Base-by-base conservation (phyloP, 2,329 filamentous ascomycete genomes). In the Colletotrichum orbiculare region DNA sequence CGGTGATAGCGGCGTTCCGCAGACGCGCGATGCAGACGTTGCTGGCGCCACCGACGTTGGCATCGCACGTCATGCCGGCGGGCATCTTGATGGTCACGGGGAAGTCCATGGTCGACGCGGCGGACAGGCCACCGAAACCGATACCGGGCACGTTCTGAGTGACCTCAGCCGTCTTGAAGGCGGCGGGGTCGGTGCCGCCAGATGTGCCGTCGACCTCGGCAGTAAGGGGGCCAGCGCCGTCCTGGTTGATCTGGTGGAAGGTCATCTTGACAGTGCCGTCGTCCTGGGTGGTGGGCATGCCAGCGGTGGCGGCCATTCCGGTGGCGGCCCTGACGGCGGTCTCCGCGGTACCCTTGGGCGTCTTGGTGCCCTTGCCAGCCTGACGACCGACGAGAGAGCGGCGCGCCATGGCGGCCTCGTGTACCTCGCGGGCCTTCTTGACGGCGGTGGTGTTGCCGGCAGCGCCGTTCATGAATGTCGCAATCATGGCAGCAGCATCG, bases 161-260 rank as follows among this genome's bases (percentile, higher is more conserved):
- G 66, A 90, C 85, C 54, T 83, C 71, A 13, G 88, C 88, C 2
- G 72, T 75, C 76, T 89, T 73, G 82, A 91, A 91, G 42, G 88
- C 88, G 45, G 76, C 71, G 17, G 83, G 73, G 70, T 90, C 85
- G 2, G 83, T 86, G 49, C 89, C 89, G 41, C 87, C 88, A 0
- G 87, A 90, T 33, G 87, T 89, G 48, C 80, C 76, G 71, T 91
- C 88, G 43, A 91, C 79, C 49, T 80, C 79, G 3, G 88, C 88
- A 33, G 78, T 83, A 48, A 91, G 78, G 1, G 87, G 87, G 2
- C 89, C 89, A 0, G 88, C 89, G 17, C 89, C 89, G 71, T 91
- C 89, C 74, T 91, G 88, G 82, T 91, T 91, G 79, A 91, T 85
- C 79, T 91, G 86, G 75, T 89, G 87, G 79, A 86, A 90, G 66